A percentile compares a stretch with the other conserved stretches of the same genome.
phyloP scores from a whole-genome alignment of 768 basidiomycete genomes.

The Leccinum barrowsii region DNA sequence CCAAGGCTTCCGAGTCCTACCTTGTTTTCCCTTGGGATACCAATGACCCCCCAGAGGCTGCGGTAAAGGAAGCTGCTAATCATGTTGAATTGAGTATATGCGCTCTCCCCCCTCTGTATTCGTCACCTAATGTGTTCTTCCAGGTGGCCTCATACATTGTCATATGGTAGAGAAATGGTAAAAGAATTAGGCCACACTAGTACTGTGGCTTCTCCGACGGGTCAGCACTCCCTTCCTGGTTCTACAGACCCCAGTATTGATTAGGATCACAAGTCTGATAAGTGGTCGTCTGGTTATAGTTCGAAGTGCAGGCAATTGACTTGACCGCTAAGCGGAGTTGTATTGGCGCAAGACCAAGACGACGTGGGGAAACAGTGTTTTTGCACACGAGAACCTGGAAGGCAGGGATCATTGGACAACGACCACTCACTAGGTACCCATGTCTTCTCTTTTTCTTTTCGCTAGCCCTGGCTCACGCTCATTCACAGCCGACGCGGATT shows the following conservation, averaged over 20 bases:
- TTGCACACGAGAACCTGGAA: slow-evolving; percentile 93
- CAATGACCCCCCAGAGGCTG: slow-evolving; percentile 75
- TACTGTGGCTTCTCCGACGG: slow-evolving; percentile 72
- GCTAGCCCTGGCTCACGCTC: not conserved
- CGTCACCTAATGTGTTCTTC: not conserved
- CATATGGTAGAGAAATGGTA: slow-evolving; percentile 33
- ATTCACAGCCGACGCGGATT: slow-evolving; percentile 6
- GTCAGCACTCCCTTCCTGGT: slow-evolving; percentile 87
- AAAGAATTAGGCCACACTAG: slow-evolving; percentile 66
- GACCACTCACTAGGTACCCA: slow-evolving; percentile 64
- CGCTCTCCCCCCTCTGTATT: not conserved
- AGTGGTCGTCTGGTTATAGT: not conserved
- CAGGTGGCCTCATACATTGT: slow-evolving; percentile 8
- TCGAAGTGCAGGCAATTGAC: not conserved
- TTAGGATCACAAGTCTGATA: slow-evolving; percentile 14
- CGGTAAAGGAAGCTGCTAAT: slow-evolving; percentile 12
- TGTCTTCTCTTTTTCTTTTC: not conserved
- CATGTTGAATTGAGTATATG: slow-evolving; percentile 18
- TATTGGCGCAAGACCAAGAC: slow-evolving; percentile 68
- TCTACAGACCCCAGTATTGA: slow-evolving; percentile 54
- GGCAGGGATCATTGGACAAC: slow-evolving; percentile 69
- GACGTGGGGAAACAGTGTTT: slow-evolving; percentile 89
- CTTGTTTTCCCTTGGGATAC: slow-evolving; percentile 76
- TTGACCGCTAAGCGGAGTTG: slow-evolving; percentile 22
- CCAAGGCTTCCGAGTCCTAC: slow-evolving; percentile 45